Evolutionary conservation across 2,329 filamentous ascomycete species (phyloP).

Genomic region (Cyclaneusma minus): DNA sequence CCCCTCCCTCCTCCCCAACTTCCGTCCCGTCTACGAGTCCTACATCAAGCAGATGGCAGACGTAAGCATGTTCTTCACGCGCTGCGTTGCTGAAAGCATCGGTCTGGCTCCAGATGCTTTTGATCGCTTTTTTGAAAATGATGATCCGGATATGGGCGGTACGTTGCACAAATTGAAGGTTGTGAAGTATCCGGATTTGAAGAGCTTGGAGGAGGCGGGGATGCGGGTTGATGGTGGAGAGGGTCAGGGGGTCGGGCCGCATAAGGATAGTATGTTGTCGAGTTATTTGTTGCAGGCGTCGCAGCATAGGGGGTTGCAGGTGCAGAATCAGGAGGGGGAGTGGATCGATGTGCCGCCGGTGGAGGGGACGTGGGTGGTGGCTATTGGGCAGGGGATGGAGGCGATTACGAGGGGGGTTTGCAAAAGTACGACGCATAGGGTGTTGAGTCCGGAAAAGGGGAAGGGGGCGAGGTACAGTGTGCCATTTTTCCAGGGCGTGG

Average conservation of each 20-base stretch:
- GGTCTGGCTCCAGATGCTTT: slow-evolving; percentile 55
- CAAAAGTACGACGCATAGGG: slow-evolving; percentile 67
- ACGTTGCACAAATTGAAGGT: slow-evolving; percentile 87
- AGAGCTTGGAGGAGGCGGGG: slow-evolving; percentile 33
- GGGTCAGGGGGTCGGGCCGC: slow-evolving; percentile 55
- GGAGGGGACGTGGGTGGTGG: slow-evolving; percentile 65
- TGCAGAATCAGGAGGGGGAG: slow-evolving; percentile 60
- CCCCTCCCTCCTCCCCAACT: slow-evolving; percentile 42
- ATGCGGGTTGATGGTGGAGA: slow-evolving; percentile 19
- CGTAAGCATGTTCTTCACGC: slow-evolving; percentile 60
- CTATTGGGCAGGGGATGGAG: slow-evolving; percentile 77
- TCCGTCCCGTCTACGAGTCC: slow-evolving; percentile 52
- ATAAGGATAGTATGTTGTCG: slow-evolving; percentile 75
- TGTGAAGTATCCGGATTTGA: slow-evolving; percentile 66
- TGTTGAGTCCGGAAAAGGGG: slow-evolving; percentile 57
- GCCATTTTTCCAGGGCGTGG: slow-evolving; percentile 80
- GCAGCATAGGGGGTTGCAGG: slow-evolving; percentile 62
- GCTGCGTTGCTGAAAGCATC: slow-evolving; percentile 73
- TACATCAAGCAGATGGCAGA: slow-evolving; percentile 65
- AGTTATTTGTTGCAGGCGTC: slow-evolving; percentile 71
- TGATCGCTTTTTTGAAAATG: slow-evolving; percentile 57
- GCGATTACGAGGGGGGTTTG: slow-evolving; percentile 74
- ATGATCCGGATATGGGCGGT: slow-evolving; percentile 28
- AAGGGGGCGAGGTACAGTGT: slow-evolving; percentile 62
- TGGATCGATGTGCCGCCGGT: slow-evolving; percentile 78